Percentiles rank a stretch among this genome's conserved stretches.
phyloP scores from a whole-genome alignment of 164 flowering plant genomes.

The Stephania cephalantha region DNA sequence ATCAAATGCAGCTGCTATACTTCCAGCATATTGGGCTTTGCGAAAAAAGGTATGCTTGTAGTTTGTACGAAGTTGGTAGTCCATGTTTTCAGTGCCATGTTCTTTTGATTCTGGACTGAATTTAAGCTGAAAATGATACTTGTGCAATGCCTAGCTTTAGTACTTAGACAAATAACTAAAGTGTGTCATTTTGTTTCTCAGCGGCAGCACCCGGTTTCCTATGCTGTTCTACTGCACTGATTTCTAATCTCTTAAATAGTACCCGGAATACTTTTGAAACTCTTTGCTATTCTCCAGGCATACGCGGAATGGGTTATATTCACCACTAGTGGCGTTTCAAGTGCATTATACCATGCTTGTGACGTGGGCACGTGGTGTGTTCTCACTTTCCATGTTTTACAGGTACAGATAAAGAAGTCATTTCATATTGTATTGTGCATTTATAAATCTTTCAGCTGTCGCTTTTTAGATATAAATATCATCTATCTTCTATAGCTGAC shows the following conservation, averaged over 20 bases:
- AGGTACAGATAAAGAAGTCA: constrained; percentile 66
- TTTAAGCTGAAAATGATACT: neutral
- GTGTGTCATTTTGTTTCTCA: too few relatives aligned
- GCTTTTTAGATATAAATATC: neutral
- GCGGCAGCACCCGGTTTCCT: neutral
- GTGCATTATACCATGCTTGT: constrained; percentile 97
- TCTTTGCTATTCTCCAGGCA: constrained; percentile 39
- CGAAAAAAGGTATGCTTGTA: constrained; percentile 53
- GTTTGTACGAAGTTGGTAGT: neutral
- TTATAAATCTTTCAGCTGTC: neutral
- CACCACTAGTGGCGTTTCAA: constrained; percentile 84
- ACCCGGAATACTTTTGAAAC: neutral
- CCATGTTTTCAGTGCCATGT: neutral
- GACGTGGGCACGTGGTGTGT: constrained; percentile 93
- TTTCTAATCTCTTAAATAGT: neutral
- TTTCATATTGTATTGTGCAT: neutral
- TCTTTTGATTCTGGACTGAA: neutral
- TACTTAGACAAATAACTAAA: neutral
- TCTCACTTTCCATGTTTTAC: constrained; percentile 59
- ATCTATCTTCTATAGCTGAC: neutral
- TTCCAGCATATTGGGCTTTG: constrained; percentile 89
- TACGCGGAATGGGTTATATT: constrained; percentile 87
- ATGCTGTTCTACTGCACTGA: neutral
- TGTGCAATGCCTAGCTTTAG: neutral
- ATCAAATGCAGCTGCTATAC: constrained; percentile 88